Percentiles rank a stretch among this genome's conserved stretches.
Conservation (phyloP, 2,329 filamentous ascomycete genomes). For the Lecanicillium sp. region DNA sequence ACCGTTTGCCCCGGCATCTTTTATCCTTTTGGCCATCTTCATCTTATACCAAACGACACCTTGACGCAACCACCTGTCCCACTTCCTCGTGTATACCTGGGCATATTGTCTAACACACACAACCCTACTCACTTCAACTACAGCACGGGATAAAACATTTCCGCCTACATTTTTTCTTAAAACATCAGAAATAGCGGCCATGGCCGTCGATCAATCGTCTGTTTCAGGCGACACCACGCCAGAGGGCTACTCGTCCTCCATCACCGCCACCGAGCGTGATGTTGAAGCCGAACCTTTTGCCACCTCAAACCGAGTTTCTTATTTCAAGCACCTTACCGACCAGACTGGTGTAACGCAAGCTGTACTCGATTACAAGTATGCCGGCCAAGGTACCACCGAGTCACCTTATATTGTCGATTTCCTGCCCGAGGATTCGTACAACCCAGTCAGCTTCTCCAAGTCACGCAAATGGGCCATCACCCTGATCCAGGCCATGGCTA, state of each 20-base stretch:
- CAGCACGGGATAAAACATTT: no score
- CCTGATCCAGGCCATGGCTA: conserved; percentile 53
- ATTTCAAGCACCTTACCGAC: conserved; percentile 47
- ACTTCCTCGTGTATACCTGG: no score
- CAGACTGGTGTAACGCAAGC: conserved; percentile 49
- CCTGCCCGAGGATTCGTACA: conserved; percentile 56
- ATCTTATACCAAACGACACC: no score
- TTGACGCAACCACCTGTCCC: no score
- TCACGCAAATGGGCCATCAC: conserved; percentile 59
- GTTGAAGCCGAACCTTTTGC: conserved; percentile 31
- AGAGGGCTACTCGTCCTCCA: conserved; percentile 16
- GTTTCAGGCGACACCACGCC: not conserved
- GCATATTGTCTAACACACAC: no score
- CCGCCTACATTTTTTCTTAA: no score
- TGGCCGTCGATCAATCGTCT: no score
- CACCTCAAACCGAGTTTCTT: conserved; percentile 25
- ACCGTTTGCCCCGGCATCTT: no score
- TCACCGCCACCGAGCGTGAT: conserved; percentile 28
- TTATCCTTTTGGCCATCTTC: no score
- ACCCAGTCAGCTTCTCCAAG: conserved; percentile 52
- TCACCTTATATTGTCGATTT: conserved; percentile 63
- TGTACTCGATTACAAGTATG: conserved; percentile 47
- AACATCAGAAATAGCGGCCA: no score
- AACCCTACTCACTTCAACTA: no score
- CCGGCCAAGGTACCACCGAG: conserved; percentile 54